These are phyloP conservation scores for Sphagnum magellanicum DNA, from an alignment of 228 moss, liverwort and hornwort genomes.

Conservation along the genomic window DNA sequence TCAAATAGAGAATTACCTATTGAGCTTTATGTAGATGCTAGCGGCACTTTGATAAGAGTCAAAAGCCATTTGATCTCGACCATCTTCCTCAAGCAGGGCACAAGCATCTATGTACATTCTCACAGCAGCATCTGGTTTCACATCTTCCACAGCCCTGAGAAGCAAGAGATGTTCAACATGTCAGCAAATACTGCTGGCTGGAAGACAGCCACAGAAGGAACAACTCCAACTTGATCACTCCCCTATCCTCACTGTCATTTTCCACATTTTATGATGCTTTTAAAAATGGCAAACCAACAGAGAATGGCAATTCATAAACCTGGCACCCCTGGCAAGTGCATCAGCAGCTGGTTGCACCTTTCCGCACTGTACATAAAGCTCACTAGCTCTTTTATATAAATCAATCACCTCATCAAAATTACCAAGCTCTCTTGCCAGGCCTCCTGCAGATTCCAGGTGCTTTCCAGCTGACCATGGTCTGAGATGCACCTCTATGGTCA, in stretches of 20 bases:
- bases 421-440: constrained; percentile 78
- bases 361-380: constrained; percentile 66
- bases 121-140: constrained; percentile 66
- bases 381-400: constrained; percentile 72
- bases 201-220: not conserved
- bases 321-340: constrained; percentile 84
- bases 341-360: constrained; percentile 94
- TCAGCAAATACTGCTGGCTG: not conserved
- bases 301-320: constrained; percentile 25
- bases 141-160: constrained; percentile 78
- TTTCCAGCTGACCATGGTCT: constrained; percentile 95
- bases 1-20: constrained; percentile 33
- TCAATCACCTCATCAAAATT: constrained; percentile 52
- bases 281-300: not conserved
- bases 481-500: not conserved
- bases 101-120: constrained; percentile 93
- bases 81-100: constrained; percentile 86
- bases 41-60: constrained; percentile 75
- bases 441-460: constrained; percentile 87
- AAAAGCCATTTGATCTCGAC: constrained; percentile 95
- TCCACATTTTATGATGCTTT: not conserved
- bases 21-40: constrained; percentile 74
- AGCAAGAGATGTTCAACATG: constrained; percentile 10
- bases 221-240: not conserved
- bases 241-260: not conserved